Evolutionary conservation across 352 stramenopile species (phyloP), one percentile per base, ranked within the genome.

Genomic region (Phytophthora brassicae): DNA sequence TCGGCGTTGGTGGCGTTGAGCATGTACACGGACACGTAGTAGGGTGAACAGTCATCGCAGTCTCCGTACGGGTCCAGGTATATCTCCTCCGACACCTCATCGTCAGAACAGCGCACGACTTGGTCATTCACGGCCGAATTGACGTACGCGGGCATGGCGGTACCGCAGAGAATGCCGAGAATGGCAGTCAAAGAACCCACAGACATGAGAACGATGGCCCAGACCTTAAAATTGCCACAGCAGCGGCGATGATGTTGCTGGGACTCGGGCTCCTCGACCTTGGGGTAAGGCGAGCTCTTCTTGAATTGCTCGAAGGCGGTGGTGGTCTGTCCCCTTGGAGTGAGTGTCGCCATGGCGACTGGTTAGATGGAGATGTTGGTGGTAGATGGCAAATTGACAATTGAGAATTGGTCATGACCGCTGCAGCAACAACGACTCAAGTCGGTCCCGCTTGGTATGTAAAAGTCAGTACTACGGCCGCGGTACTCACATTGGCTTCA

Each of bases 1-100:
- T 89, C 75, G 22, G 81, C 77, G 70, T 90, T 92, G 56, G 79
- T 90, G 45, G 80, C 81, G 70, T 92, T 92, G 58, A 90, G 75
- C 75, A 90, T 79, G 59, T 72, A 76, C 7, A 90, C 36, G 22
- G 63, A 77, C 33, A 80, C 70, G 67, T 90, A 92, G 76, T 87
- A 90, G 17, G 84, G 84, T 60, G 74, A 78, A 67, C 84, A 92
- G 56, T 88, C 79, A 12, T 88, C 69, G 59, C 84, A 92, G 72
- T 92, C 79, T 59, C 81, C 77, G 68, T 88, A 90, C 38, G 57
- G 56, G 55, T 90, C 81, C 4, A 64, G 60, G 53, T 81, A 92
- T 12, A 42, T 48, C 28, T 76, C 60, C 38, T 87, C 79, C 41
- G 58, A 52, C 39, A 74, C 68, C 14, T 80, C 71, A 9, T 64